Evolutionary conservation across 257 asterid genomes (phyloP).

Genomic region (Solanum chilense): DNA sequence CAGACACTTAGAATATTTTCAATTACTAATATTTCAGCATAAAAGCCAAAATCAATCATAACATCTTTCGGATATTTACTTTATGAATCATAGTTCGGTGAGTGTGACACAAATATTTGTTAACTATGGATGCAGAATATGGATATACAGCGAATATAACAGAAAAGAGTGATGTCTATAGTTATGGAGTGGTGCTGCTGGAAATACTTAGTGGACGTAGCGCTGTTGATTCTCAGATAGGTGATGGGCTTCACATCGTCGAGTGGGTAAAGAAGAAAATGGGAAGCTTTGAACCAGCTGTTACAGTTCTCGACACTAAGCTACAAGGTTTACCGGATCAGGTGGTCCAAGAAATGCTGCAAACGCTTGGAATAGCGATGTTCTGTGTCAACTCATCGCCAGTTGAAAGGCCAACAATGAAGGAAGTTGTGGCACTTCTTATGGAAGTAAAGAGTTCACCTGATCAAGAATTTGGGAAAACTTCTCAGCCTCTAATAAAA

Average conservation of each 20-base stretch:
- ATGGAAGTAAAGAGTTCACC: constrained; percentile 85
- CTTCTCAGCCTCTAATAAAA: constrained; percentile 82
- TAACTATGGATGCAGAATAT: constrained; percentile 49
- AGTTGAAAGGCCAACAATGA: constrained; percentile 82
- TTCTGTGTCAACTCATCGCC: constrained; percentile 88
- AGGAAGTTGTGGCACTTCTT: constrained; percentile 90
- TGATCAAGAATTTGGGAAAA: constrained; percentile 54
- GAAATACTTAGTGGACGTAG: constrained; percentile 83
- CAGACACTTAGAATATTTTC: not conserved
- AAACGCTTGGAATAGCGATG: constrained; percentile 92
- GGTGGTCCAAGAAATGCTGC: constrained; percentile 95
- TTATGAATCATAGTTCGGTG: not conserved
- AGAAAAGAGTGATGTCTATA: constrained; percentile 90
- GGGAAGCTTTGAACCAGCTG: constrained; percentile 95
- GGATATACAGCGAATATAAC: constrained; percentile 83
- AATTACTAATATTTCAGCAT: not conserved
- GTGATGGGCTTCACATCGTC: constrained; percentile 79
- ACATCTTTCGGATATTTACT: not conserved
- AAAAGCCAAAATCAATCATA: not conserved
- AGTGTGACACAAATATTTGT: not conserved
- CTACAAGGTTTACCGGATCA: constrained; percentile 79
- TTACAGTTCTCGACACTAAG: constrained; percentile 57
- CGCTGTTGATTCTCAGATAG: constrained; percentile 68
- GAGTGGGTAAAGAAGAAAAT: constrained; percentile 96
- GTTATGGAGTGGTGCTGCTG: constrained; percentile 82